Base-by-base conservation (phyloP, 2,329 filamentous ascomycete species). In the Fusarium bactridioides region DNA sequence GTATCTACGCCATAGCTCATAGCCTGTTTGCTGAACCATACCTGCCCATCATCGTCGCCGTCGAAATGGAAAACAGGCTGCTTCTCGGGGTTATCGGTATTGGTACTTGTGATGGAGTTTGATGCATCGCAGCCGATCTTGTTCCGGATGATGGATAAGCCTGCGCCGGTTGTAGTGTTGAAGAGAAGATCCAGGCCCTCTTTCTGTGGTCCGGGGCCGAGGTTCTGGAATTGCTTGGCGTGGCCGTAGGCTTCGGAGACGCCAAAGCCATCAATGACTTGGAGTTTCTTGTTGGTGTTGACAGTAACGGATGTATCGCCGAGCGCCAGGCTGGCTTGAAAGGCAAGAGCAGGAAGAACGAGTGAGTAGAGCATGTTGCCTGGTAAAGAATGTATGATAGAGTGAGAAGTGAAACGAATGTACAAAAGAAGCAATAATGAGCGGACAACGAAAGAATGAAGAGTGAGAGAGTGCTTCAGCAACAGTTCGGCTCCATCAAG, bases 1-100 rank as follows among this genome's bases (percentile, higher is more conserved):
- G n/a, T 50, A 1, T 50, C 11, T 29, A 50, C 29, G 0, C 29
- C 29, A 10, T 50, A 50, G 0, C 2, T 13, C 16, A 50, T 50
- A 8, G 47, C 47, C n/a, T 50, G 47, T 19, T 50, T 50, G 29
- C 47, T 50, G 6, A 50, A 23, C 47, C 47, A 50, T 3, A 50
- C n/a, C 47, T 50, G 47, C 0, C 47, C 29, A 19, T 50, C n/a
- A 13, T 50, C 29, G 7, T 50, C 29, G 2, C 29, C 47, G 6
- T 50, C 29, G 7, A 50, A 50, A 4, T 23, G 16, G 11, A 5
- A 50, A 10, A 50, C 29, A 8, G 47, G 11, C 2, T 50, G 47
- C 4, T 23, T 33, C 6, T 23, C 8, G 9, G 47, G 29, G 4
- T 50, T 4, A 0, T 33, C n/a, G n/a, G 47, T 33, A 11, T 50